phyloP scores from a whole-genome alignment of 495 filamentous ascomycete species.

The Penicillium bialowiezense region DNA sequence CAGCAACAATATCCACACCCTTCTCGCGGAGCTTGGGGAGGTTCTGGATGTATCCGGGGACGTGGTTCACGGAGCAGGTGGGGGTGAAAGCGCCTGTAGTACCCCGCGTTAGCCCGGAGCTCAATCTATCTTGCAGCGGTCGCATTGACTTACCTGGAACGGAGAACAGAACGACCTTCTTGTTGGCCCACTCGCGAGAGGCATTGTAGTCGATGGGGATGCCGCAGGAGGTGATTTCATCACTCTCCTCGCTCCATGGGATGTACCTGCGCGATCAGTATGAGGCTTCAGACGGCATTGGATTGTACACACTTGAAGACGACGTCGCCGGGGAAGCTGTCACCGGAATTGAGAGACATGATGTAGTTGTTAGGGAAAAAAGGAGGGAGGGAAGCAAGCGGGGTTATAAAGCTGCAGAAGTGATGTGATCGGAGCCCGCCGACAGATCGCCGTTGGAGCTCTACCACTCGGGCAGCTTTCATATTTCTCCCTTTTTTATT shows the following conservation, averaged over 20 bases:
- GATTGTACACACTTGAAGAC: slow-evolving; percentile 57
- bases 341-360: slow-evolving; percentile 73
- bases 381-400: neutral
- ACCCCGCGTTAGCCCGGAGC: neutral
- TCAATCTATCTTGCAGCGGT: neutral
- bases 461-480: no score
- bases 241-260: slow-evolving; percentile 63
- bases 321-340: slow-evolving; percentile 75
- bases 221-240: slow-evolving; percentile 69
- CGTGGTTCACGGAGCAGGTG: slow-evolving; percentile 79
- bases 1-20: slow-evolving; percentile 79
- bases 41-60: slow-evolving; percentile 80
- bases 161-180: slow-evolving; percentile 86
- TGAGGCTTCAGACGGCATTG: slow-evolving; percentile 8
- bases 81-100: slow-evolving; percentile 82
- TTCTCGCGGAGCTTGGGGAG: slow-evolving; percentile 68
- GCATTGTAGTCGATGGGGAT: slow-evolving; percentile 75
- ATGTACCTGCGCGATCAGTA: slow-evolving; percentile 51
- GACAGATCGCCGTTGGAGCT: no score
- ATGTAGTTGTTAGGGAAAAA: slow-evolving; percentile 18
- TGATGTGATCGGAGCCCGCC: slow-evolving; percentile 8
- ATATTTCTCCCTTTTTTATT: no score
- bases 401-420: slow-evolving; percentile 2
- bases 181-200: slow-evolving; percentile 77
- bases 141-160: slow-evolving; percentile 61